Evolutionary conservation across 345 rosid genomes (phyloP), one percentile per base, ranked within the genome.

Genomic region (Abelmoschus esculentus): DNA sequence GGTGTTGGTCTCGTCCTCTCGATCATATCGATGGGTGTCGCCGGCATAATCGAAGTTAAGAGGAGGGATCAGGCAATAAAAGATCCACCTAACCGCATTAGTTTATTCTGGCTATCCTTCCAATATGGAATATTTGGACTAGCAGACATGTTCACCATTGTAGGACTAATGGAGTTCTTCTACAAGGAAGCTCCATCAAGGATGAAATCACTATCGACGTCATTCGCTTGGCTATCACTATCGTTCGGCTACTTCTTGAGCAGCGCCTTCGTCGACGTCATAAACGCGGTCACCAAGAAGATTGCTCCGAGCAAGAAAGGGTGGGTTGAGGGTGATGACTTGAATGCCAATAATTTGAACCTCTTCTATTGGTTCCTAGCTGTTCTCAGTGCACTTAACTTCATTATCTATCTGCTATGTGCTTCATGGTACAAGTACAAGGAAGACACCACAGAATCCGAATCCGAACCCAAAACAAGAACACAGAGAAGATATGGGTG

Each of bases 361-460:
- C 75, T 81, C 12, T 85, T 82, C 76, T 85, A 29, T 50, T 85
- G 83, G 83, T 80, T 81, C 70, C 63, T 81, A 42, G 85, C 86
- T n/a, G 66, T 77, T 18, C 75, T 81, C 7, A 79, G 85, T 19
- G 15, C 42, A 34, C 66, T 85, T 17, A 83, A 85, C 68, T 79
- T 85, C 6, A 42, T 60, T 1, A 28, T 58, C 57, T 29, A 79
- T 56, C 54, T 80, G 54, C 65, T 54, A 5, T 74, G 74, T 9
- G 83, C 89, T n/a, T 72, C 65, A 1, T 83, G 86, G 85, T 82
- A 84, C 75, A 82, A 76, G 65, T 82, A 84, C 76, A 84, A 78
- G 69, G 58, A 66, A 8, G 70, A 66, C 26, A 38, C 32, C 26
- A 34, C 77, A 6, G 77, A 78, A 5, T 17, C 56, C 10, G 54